These are phyloP conservation scores for Aspergillus bridgeri DNA, from an alignment of 495 filamentous ascomycete genomes.

Conservation along the genomic window DNA sequence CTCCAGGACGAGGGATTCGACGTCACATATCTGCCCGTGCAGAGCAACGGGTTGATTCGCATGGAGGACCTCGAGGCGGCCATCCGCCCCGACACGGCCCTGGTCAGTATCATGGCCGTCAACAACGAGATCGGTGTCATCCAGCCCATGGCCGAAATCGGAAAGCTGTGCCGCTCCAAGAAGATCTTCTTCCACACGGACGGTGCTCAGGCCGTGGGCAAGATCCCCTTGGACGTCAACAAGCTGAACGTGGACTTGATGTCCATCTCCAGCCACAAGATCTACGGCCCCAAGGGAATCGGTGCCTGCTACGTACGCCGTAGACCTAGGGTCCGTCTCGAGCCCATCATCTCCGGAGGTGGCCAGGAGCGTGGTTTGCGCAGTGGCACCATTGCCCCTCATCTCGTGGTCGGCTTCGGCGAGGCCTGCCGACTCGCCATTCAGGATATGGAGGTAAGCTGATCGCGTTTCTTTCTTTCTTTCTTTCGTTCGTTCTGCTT, in stretches of 20 bases:
- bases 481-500: constrained; percentile 11
- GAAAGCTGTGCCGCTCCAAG: constrained; percentile 81
- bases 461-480: constrained; percentile 8
- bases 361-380: constrained; percentile 93
- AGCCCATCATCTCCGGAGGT: constrained; percentile 93
- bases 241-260: constrained; percentile 96
- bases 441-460: constrained; percentile 81
- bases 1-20: constrained; percentile 95
- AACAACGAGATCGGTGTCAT: constrained; percentile 99
- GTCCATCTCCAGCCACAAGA: constrained; percentile 99
- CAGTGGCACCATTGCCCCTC: constrained; percentile 88
- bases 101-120: constrained; percentile 97
- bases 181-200: constrained; percentile 99
- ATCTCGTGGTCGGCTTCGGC: constrained; percentile 86
- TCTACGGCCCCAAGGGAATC: constrained; percentile 96
- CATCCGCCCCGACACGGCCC: constrained; percentile 82
- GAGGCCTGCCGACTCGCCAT: constrained; percentile 91
- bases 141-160: constrained; percentile 91
- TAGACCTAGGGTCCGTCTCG: constrained; percentile 86
- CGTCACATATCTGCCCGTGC: constrained; percentile 90
- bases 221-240: constrained; percentile 95
- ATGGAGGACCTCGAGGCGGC: constrained; percentile 85
- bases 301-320: constrained; percentile 94
- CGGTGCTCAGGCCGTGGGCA: constrained; percentile 92
- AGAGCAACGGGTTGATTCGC: constrained; percentile 76